Evolutionary conservation across 306 rosid genomes (phyloP).

Genomic region (Canavalia ensiformis): DNA sequence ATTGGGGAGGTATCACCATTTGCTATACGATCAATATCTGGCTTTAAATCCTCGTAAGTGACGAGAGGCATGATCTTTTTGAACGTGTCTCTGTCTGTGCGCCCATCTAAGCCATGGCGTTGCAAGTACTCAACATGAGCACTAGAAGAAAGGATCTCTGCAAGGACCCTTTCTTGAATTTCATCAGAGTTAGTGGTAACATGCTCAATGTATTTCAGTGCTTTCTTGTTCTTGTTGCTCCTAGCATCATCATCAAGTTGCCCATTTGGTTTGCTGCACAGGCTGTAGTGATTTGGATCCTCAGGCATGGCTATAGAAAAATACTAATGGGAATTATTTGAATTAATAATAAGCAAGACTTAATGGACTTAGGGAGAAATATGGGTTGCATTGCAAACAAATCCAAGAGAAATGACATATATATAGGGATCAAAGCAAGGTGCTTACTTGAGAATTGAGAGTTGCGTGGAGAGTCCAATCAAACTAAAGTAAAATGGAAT

Average conservation of each 20-base stretch:
- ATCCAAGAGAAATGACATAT: conserved; percentile 17
- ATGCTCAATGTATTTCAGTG: conserved; percentile 60
- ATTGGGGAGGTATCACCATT: conserved; percentile 67
- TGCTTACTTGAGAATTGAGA: conserved; percentile 22
- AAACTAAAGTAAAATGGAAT: conserved; percentile 1
- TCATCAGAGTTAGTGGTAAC: conserved; percentile 63
- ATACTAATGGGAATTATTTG: neutral
- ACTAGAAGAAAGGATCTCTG: conserved; percentile 63
- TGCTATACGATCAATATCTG: conserved; percentile 70
- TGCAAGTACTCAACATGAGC: conserved; percentile 65
- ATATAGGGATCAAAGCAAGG: conserved; percentile 35
- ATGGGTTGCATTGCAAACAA: conserved; percentile 7
- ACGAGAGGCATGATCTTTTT: conserved; percentile 66
- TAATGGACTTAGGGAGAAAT: neutral
- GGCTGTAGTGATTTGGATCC: conserved; percentile 40
- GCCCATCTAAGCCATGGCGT: conserved; percentile 57
- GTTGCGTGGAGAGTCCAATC: neutral
- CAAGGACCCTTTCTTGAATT: conserved; percentile 58
- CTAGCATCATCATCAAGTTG: neutral
- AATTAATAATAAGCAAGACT: neutral
- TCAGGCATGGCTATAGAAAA: conserved; percentile 49
- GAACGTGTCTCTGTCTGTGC: conserved; percentile 54
- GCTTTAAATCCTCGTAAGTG: conserved; percentile 63
- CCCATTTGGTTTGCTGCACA: neutral
- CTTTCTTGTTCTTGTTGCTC: conserved; percentile 28